Percentiles rank a stretch among this genome's conserved stretches.
Conservation (phyloP, 2,329 filamentous ascomycete species). For the Chrysoporthe austroafricana region DNA sequence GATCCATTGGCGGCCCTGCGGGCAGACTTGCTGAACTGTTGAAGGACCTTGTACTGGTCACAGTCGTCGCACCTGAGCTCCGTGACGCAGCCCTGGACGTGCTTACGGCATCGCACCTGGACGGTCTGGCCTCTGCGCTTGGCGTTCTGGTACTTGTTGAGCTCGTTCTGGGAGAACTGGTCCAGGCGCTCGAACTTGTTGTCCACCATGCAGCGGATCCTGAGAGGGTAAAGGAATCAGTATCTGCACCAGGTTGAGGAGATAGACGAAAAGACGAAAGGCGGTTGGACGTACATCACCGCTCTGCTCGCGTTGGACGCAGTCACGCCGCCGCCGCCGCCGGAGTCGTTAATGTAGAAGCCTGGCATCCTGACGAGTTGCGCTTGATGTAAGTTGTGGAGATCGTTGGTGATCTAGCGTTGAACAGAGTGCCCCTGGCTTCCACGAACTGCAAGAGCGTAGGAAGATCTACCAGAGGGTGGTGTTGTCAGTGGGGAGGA, state of each 20-base stretch:
- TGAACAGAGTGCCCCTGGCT: not conserved
- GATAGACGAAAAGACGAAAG: not conserved
- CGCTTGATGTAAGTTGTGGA: not conserved
- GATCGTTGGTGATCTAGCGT: not conserved
- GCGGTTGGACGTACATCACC: not conserved
- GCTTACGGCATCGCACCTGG: conserved; percentile 25
- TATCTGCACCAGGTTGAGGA: not conserved
- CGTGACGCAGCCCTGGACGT: conserved; percentile 2
- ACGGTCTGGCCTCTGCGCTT: conserved; percentile 1
- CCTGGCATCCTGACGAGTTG: not conserved
- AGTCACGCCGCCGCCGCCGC: not conserved
- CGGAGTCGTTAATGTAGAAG: not conserved
- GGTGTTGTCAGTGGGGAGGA: not conserved
- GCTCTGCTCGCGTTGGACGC: not conserved
- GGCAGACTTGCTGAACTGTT: conserved; percentile 20
- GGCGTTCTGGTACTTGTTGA: conserved; percentile 21
- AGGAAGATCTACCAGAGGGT: not conserved
- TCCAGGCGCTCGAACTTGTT: conserved; percentile 21
- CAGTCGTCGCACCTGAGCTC: conserved; percentile 23
- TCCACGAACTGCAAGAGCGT: not conserved
- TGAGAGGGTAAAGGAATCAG: conserved; percentile 4
- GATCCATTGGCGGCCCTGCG: conserved; percentile 9
- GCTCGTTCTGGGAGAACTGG: conserved; percentile 26
- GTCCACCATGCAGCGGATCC: conserved; percentile 23
- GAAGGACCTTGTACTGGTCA: conserved; percentile 7